Evolutionary conservation across 2,329 filamentous ascomycete genomes (phyloP).

Genomic region (Colletotrichum lentis): DNA sequence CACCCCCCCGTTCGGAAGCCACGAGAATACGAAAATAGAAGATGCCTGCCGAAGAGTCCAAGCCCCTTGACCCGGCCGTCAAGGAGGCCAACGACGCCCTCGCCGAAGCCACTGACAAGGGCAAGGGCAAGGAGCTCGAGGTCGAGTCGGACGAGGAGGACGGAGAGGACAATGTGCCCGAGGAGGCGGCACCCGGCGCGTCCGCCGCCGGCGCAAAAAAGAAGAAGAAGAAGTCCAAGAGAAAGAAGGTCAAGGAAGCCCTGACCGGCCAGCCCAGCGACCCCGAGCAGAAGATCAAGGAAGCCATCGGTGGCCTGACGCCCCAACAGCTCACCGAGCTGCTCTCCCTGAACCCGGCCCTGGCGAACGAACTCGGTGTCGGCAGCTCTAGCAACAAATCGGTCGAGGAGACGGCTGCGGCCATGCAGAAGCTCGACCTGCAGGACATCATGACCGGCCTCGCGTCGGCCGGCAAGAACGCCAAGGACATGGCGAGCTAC

Average conservation of each 20-base stretch:
- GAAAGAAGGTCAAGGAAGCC: constrained; percentile 65
- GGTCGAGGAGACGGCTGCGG: constrained; percentile 57
- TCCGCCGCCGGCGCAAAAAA: constrained; percentile 50
- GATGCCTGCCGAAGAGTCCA: constrained; percentile 69
- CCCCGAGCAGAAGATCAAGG: constrained; percentile 54
- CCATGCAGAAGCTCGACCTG: constrained; percentile 70
- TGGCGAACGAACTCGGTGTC: constrained; percentile 66
- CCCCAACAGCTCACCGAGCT: constrained; percentile 70
- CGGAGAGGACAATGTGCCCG: constrained; percentile 53
- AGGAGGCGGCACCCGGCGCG: constrained; percentile 51
- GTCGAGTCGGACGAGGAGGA: constrained; percentile 59
- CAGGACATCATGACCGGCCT: constrained; percentile 78
- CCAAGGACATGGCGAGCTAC: constrained; percentile 95
- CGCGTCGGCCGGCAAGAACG: constrained; percentile 83
- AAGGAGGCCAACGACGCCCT: constrained; percentile 56
- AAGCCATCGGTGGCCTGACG: constrained; percentile 62
- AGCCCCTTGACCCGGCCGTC: constrained; percentile 63
- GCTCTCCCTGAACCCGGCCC: constrained; percentile 74
- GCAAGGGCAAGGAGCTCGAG: constrained; percentile 56
- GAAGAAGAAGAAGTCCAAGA: constrained; percentile 74
- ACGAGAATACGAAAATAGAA: constrained; percentile 8
- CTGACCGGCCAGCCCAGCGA: constrained; percentile 49
- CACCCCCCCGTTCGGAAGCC: background rate
- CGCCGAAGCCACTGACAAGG: constrained; percentile 46
- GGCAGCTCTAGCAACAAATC: constrained; percentile 48